Percentiles rank a stretch among this genome's conserved stretches.
Conservation (phyloP, 2,329 filamentous ascomycete species). For the Bipolaris victoriae region DNA sequence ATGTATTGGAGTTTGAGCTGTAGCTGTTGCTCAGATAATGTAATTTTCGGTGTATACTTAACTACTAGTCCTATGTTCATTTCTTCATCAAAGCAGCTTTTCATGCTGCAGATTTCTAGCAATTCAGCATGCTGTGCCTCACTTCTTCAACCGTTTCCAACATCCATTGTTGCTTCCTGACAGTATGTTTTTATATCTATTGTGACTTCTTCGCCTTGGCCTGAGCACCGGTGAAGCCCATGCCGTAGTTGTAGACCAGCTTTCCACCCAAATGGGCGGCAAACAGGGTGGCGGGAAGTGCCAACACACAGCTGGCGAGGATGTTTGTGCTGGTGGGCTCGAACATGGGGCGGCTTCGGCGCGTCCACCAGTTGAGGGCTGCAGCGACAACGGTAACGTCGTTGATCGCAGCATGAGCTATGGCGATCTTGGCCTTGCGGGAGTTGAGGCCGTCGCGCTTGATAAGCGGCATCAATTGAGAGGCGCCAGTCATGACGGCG, state of each 20-base stretch:
- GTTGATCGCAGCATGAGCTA: slow-evolving; percentile 53
- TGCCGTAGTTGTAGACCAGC: slow-evolving; percentile 55
- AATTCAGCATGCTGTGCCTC: too few species aligned
- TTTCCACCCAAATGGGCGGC: slow-evolving; percentile 53
- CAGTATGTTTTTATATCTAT: not conserved
- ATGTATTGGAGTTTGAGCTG: slow-evolving; percentile 10
- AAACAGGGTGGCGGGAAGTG: slow-evolving; percentile 46
- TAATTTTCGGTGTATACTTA: not conserved
- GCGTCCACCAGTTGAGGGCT: slow-evolving; percentile 54
- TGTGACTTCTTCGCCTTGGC: slow-evolving; percentile 39
- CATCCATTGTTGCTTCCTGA: not conserved
- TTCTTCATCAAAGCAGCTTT: too few species aligned
- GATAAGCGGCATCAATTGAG: slow-evolving; percentile 52
- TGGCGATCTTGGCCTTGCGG: slow-evolving; percentile 50
- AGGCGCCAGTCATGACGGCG: slow-evolving; percentile 40
- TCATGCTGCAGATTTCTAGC: too few species aligned
- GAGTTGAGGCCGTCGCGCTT: slow-evolving; percentile 52
- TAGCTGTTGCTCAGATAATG: not conserved
- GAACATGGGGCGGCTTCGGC: slow-evolving; percentile 41
- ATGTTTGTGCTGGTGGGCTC: slow-evolving; percentile 48
- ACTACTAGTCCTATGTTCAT: too few species aligned
- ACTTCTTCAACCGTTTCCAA: not conserved
- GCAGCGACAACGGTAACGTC: slow-evolving; percentile 50
- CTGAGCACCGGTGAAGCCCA: slow-evolving; percentile 48
- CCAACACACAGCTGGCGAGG: slow-evolving; percentile 45